Base-by-base conservation (phyloP, 768 basidiomycete genomes). In the Phanerochaete carnosa region DNA sequence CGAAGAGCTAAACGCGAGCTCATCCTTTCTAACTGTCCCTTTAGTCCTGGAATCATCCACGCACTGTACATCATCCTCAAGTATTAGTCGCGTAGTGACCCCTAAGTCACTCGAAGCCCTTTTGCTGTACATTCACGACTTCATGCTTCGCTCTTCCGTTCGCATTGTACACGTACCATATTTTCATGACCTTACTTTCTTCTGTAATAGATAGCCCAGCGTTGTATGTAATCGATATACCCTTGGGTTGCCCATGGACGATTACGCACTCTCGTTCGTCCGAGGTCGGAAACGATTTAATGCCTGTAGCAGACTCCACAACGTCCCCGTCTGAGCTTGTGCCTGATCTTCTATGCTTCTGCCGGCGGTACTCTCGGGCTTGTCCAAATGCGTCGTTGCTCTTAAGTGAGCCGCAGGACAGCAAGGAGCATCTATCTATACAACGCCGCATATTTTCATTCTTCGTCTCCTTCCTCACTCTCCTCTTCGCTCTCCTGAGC, bases 31-130 rank as follows among this genome's bases (percentile, higher is more conserved):
- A 57, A 68, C 57, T 23, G 67, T 53, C 45, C 60, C 33, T 59
- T 4, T 69, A 90, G 87, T 66, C 91, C 91, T 29, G 91, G 91
- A 66, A 83, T 92, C 72, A 84, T 91, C 62, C 90, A 93, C 67
- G 90, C 91, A 16, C 70, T 93, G 13, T 93, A 91, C 75, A 90
- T 93, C 69, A 91, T 92, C 65, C 72, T 90, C 62, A 92, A 92
- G 72, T 88, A 89, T 63, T 90, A 77, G 75, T 43, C 19, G 45
- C 35, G 25, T n/a, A 53, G 23, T 28, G 46, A n/a, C 23, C 45
- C 46, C 15, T 39, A 33, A 35, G 23, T 12, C 13, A n/a, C 30
- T 11, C 35, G 35, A 30, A 29, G 46, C 37, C 47, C 30, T 37
- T 16, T 32, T 39, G 28, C 37, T 26, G 6, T 59, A 22, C 55